Percentiles rank a stretch among this genome's conserved stretches.
Conservation (phyloP, 257 asterid species). For the Thymus quinquecostatus region DNA sequence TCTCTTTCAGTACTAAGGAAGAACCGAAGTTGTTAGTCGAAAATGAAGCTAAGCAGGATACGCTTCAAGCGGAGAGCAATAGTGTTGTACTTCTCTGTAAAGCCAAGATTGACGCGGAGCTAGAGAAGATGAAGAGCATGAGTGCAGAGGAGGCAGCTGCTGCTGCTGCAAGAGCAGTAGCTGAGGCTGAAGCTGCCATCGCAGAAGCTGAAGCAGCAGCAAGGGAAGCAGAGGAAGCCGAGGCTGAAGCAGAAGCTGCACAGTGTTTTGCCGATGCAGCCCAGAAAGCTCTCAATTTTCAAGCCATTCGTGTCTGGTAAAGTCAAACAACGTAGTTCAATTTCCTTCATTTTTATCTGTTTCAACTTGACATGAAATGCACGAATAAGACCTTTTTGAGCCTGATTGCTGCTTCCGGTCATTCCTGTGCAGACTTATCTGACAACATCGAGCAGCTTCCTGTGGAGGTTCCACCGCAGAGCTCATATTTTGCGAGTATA, state of each 20-base stretch:
- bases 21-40: conserved; percentile 37
- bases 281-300: conserved; percentile 54
- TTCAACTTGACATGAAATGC: not conserved
- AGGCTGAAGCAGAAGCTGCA: conserved; percentile 91
- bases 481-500: conserved; percentile 30
- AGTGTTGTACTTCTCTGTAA: conserved; percentile 49
- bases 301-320: conserved; percentile 72
- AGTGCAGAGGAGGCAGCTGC: conserved; percentile 72
- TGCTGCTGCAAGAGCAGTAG: conserved; percentile 86
- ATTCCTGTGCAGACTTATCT: conserved; percentile 36
- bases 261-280: conserved; percentile 86
- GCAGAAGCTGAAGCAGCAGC: conserved; percentile 89
- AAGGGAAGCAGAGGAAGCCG: conserved; percentile 92
- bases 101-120: conserved; percentile 79
- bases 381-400: not conserved
- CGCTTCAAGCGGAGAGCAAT: conserved; percentile 40
- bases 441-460: conserved; percentile 14
- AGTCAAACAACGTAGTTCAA: not conserved
- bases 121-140: conserved; percentile 77
- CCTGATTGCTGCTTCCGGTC: conserved; percentile 1
- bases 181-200: conserved; percentile 88
- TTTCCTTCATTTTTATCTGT: not conserved
- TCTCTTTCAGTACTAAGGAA: conserved; percentile 39
- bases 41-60: conserved; percentile 45
- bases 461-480: conserved; percentile 18